Percentiles rank a stretch among this genome's conserved stretches.
Evolutionary conservation across 148 eudicot genomes (phyloP).

Genomic region (Amaranthus cruentus): DNA sequence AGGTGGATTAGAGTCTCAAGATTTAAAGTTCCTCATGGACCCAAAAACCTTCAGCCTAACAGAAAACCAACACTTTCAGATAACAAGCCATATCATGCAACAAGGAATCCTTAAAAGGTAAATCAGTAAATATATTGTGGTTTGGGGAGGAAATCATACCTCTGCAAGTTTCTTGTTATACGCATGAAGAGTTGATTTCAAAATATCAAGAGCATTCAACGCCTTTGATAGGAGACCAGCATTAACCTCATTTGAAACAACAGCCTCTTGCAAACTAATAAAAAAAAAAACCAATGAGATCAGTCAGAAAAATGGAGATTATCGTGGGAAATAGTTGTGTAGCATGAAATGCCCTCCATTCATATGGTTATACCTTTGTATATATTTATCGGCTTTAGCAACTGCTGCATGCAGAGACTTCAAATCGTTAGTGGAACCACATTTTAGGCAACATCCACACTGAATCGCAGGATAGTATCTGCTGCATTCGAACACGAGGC

Average conservation of each 20-base stretch:
- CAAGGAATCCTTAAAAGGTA: not conserved
- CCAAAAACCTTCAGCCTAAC: not conserved
- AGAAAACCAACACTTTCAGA: not conserved
- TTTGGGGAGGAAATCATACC: constrained; percentile 35
- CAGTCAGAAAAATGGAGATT: constrained; percentile 8
- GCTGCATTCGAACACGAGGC: constrained; percentile 34
- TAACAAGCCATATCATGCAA: not conserved
- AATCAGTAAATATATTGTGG: not conserved
- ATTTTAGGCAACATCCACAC: constrained; percentile 63
- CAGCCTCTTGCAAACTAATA: constrained; percentile 51
- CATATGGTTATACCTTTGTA: constrained; percentile 42
- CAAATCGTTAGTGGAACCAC: constrained; percentile 54
- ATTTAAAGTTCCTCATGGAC: too few species aligned
- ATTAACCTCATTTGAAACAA: constrained; percentile 34
- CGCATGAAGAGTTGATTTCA: constrained; percentile 53
- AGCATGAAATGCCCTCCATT: not conserved
- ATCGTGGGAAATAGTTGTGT: not conserved
- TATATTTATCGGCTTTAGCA: constrained; percentile 36
- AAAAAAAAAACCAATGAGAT: not conserved
- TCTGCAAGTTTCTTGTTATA: constrained; percentile 82
- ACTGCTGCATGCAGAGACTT: constrained; percentile 35
- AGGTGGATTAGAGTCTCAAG: not conserved
- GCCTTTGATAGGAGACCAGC: constrained; percentile 40
- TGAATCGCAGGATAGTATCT: constrained; percentile 24
- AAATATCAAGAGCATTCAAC: constrained; percentile 41